Base-by-base conservation (phyloP, 2,329 filamentous ascomycete species). In the Dryadomyces quercivorus region DNA sequence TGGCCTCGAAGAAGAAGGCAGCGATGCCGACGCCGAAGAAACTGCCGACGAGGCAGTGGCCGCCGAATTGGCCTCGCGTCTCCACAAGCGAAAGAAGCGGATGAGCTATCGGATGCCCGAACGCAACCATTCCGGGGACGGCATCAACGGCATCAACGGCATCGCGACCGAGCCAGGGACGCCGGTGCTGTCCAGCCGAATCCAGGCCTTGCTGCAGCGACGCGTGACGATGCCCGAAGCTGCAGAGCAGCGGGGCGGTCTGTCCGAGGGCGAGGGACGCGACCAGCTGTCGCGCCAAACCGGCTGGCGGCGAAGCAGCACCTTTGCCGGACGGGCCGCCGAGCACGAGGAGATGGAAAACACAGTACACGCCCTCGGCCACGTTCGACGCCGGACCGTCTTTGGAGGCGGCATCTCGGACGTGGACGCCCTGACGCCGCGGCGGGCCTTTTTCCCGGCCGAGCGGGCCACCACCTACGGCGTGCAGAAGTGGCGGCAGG, bases 401-500 rank as follows among this genome's bases (percentile, higher is more conserved):
- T 80, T 84, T 57, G 78, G 80, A 16, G 79, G 81, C 21, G 72
- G 81, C 57, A 70, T 75, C 46, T 85, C 85, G 12, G 82, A 85
- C 56, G 76, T 79, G 20, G 77, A 84, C 60, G 76, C 77, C 15
- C 74, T 81, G 54, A 75, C 75, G 8, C 76, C 78, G 3, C 72
- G 71, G 59, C 70, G 80, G 20, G 74, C 78, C 7, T 77, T 81
- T 62, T 77, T 88, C 61, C 73, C 72, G 18, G 71, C 79, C 31
- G 86, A 90, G 59, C 76, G 85, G 61, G 82, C 85, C 22, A 81
- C 85, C 2, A 89, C 84, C 16, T 83, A 86, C 63, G 81, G 81
- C 63, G 89, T 82, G 18, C 86, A 92, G 63, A 89, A 88, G 72
- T 98, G 93, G 93, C 85, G 84, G 59, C 88, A 94, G 65, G 80